phyloP scores from a whole-genome alignment of 2,329 filamentous ascomycete species.

The Parastagonospora nodorum region DNA sequence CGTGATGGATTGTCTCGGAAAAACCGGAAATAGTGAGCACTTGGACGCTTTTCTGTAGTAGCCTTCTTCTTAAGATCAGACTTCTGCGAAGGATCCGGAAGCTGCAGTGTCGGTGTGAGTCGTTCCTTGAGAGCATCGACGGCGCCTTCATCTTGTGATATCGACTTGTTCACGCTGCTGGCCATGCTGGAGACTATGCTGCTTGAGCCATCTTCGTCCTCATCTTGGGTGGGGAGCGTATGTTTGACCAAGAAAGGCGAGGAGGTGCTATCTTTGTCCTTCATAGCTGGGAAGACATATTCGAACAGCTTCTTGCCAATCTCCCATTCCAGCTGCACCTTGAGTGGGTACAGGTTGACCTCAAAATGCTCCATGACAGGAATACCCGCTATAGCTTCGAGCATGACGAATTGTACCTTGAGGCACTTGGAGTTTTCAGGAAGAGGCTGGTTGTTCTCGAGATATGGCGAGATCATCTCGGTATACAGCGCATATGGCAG shows the following conservation, averaged over 20 bases:
- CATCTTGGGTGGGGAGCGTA: slow-evolving; percentile 53
- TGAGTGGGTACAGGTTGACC: slow-evolving; percentile 89
- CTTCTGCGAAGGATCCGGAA: slow-evolving; percentile 51
- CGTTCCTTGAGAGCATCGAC: slow-evolving; percentile 80
- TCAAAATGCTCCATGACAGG: slow-evolving; percentile 97
- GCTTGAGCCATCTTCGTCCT: slow-evolving; percentile 53
- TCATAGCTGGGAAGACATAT: slow-evolving; percentile 92
- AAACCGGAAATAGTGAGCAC: slow-evolving; percentile 41
- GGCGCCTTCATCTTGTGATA: slow-evolving; percentile 53
- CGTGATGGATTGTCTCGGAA: slow-evolving; percentile 40
- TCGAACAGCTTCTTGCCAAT: slow-evolving; percentile 92
- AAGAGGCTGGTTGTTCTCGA: slow-evolving; percentile 63
- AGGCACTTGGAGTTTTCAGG: slow-evolving; percentile 79
- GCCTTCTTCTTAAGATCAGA: slow-evolving; percentile 33
- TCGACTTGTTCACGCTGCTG: slow-evolving; percentile 22
- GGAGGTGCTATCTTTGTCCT: slow-evolving; percentile 56
- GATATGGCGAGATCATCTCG: slow-evolving; percentile 90
- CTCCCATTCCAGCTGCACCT: slow-evolving; percentile 90
- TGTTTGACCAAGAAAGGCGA: slow-evolving; percentile 66
- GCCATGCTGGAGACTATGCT: slow-evolving; percentile 18
- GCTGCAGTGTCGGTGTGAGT: slow-evolving; percentile 77
- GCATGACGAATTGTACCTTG: slow-evolving; percentile 95
- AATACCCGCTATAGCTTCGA: slow-evolving; percentile 96
- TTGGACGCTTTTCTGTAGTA: slow-evolving; percentile 28
- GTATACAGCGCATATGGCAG: slow-evolving; percentile 91